Conservation (phyloP, 2,329 filamentous ascomycete species). For the Colletotrichum liaoningense region DNA sequence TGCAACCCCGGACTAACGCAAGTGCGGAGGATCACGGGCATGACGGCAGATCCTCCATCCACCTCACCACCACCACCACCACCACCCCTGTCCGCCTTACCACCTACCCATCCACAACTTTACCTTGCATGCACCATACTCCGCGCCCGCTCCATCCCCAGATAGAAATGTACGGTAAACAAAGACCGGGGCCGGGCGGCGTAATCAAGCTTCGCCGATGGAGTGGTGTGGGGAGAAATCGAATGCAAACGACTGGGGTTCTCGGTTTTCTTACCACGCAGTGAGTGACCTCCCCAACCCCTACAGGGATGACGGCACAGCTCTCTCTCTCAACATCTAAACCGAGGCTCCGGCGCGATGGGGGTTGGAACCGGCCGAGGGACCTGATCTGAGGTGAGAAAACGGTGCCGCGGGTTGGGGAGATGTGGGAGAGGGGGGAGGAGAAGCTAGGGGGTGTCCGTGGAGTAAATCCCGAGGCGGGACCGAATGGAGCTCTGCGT, state of each 20-base stretch:
- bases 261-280: neutral
- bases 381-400: neutral
- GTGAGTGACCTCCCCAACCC: too few relatives aligned
- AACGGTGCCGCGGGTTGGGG: neutral
- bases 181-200: neutral
- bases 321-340: neutral
- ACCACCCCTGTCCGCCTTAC: neutral
- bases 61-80: neutral
- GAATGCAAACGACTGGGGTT: neutral
- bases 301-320: too few relatives aligned
- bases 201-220: neutral
- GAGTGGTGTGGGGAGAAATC: neutral
- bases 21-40: neutral
- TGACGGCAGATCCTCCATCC: neutral
- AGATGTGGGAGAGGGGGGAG: neutral
- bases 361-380: neutral
- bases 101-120: neutral
- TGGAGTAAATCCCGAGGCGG: conserved; percentile 19
- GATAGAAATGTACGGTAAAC: neutral
- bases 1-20: neutral
- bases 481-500: neutral
- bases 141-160: neutral
- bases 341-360: neutral
- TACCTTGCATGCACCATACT: neutral
- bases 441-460: neutral